Evolutionary conservation across 1,139 yeast species (phyloP), one percentile per base, ranked within the genome.

Genomic region (Sugiyamaella neomexicana): DNA sequence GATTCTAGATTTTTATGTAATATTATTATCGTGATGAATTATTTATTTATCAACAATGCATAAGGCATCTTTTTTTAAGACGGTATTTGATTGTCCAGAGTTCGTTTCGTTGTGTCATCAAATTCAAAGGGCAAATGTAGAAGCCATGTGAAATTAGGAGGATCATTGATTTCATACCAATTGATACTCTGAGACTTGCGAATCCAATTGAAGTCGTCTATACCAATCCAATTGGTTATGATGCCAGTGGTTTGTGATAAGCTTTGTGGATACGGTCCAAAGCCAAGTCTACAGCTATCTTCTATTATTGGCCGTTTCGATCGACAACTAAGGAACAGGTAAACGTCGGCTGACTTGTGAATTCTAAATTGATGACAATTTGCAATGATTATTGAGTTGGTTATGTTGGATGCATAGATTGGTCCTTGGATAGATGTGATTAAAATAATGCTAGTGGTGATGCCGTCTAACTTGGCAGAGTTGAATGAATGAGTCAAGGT

Each of bases 161-260:
- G 13, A 6, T 20, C 9, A 7, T 3, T 46, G 38, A 57, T 48
- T 40, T 48, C 43, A 9, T 32, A 38, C 66, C 68, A 67, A 46
- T 66, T 62, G 5, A 54, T 54, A 42, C 62, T 62, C 5, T 55
- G 62, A 7, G 56, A 54, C 8, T 46, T 55, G 7, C 58, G 55
- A 29, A 64, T 54, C 69, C 70, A 68, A 54, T 63, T 62, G 57
- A 69, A 69, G 50, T 69, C 73, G 37, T 66, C 68, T 1, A 69
- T 63, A 2, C 50, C 53, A 9, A 57, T 58, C 62, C 65, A 60
- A 7, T 40, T 36, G 13, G 48, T 16, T 5, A 53, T 38, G 12
- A 48, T 15, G 8, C 20, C 23, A 4, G 44, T 13, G 15, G 27
- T n/a, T 20, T 34, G 27, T 10, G 37, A 13, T 8, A 58, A 47